phyloP scores from a whole-genome alignment of 805 yeast genomes.

The Danielozyma ontarioensis region DNA sequence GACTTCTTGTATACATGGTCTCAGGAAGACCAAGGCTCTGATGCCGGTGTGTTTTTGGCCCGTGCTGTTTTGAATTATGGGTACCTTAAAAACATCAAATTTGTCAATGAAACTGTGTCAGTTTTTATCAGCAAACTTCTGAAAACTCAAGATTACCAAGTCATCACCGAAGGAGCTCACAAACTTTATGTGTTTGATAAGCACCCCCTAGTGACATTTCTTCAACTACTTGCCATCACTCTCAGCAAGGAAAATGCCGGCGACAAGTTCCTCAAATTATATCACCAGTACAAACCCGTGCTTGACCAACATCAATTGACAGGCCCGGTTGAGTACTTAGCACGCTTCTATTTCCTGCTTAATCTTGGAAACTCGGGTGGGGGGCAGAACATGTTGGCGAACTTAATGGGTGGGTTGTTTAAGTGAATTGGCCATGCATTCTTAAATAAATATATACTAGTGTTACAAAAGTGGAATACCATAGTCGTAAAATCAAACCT shows the following conservation, averaged over 20 bases:
- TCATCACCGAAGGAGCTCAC: constrained; percentile 20
- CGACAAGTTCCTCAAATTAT: constrained; percentile 50
- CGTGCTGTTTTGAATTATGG: constrained; percentile 76
- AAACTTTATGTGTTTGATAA: constrained; percentile 32
- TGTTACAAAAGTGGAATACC: no score
- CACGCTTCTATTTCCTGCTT: constrained; percentile 58
- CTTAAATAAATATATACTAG: background rate
- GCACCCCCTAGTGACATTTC: constrained; percentile 54
- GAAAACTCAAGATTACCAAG: constrained; percentile 8
- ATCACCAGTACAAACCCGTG: constrained; percentile 41
- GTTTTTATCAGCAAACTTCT: constrained; percentile 15
- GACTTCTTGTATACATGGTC: constrained; percentile 44
- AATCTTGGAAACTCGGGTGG: constrained; percentile 34
- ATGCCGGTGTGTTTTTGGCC: constrained; percentile 34
- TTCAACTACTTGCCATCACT: constrained; percentile 60
- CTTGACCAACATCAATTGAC: constrained; percentile 31
- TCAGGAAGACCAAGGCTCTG: constrained; percentile 15
- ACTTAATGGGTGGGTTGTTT: constrained; percentile 60
- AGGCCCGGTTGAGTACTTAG: constrained; percentile 51
- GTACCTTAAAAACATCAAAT: constrained; percentile 59
- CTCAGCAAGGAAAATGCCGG: constrained; percentile 44
- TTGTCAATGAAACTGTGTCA: constrained; percentile 37
- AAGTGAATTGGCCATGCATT: constrained; percentile 18
- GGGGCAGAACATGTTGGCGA: constrained; percentile 42
- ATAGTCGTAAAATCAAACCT: background rate